Base-by-base conservation (phyloP, 768 basidiomycete species). In the Butyriboletus loyo region DNA sequence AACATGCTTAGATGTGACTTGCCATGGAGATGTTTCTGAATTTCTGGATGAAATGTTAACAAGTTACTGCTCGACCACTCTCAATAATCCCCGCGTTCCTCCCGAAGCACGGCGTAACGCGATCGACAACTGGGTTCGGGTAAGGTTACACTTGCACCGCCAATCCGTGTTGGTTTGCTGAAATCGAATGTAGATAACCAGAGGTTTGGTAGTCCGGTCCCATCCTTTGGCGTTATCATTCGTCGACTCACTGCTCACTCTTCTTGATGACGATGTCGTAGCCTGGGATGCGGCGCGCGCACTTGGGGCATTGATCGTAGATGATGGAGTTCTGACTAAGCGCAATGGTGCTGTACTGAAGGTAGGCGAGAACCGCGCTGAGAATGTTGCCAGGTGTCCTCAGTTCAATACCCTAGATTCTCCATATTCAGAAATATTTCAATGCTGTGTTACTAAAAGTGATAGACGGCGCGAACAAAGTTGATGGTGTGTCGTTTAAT, bases 371-470 rank as follows among this genome's bases (percentile, higher is more conserved):
- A 40, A 19, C 9, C 35, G 24, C 15, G 1, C 13, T 37, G 14
- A 50, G 34, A 24, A 37, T 51, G 7, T 4, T 15, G 15, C 31
- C 11, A 41, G 15, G 21, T 31, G 17, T 39, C 19, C 37, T 56
- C n/a, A 49, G 46, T 5, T 53, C 50, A 27, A 51, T 46, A 22
- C 31, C 38, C 3, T 30, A 96, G 86, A 76, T 90, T 45, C 75
- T 91, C 9, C 82, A 86, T 58, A 77, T 82, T 14, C 90, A 93
- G 63, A 87, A 80, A 73, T 88, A 88, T 63, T 84, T 89, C 61
- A 85, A 78, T 47, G 63, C 69, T 10, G 77, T 91, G 15, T 74
- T 98, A 32, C 90, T 94, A 1, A 82, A 78, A 49, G 75, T 97
- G n/a, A 77, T 92, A 34, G 71, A 72, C 0, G 87, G 86, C 3